Base-by-base conservation (phyloP, 495 filamentous ascomycete species). In the Xylaria grammica region DNA sequence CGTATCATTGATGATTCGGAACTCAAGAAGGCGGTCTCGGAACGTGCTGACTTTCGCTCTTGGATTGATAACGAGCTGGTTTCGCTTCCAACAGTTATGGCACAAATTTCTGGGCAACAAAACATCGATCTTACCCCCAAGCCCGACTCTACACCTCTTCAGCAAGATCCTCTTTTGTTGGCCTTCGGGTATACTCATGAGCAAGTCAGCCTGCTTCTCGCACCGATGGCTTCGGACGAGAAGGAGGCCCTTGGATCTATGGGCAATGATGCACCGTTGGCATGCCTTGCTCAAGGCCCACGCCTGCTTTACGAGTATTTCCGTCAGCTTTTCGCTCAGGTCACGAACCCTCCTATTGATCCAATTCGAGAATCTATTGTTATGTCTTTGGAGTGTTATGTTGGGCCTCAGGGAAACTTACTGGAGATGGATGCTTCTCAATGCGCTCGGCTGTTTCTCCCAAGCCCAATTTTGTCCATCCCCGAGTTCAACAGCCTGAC, bases 191-290 rank as follows among this genome's bases (percentile, higher is more conserved):
- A 98, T 74, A 96, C 95, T 30, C 92, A 97, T 65, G 95, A 99
- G 78, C 95, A 99, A 75, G 91, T 99, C 74, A 96, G 90, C 76
- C 79, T 99, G 75, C 82, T 99, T 10, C 85, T 99, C 29, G 96
- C 90, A 22, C 95, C 95, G 9, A 99, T 99, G 95, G 95, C 93
- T 62, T 93, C 94, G 29, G 95, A 99, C 68, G 96, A 97, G 51
- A 99, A 99, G 81, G 95, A 99, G 78, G 96, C 95, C n/a, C 85
- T 99, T 29, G 95, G 95, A 36, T 99, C 95, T 60, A 99, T 99
- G 95, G 95, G 95, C 69, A 99, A 99, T 75, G 95, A 99, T 83
- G 92, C 93, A 42, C 95, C 95, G 17, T 80, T 99, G 68, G 95
- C 95, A 29, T 97, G 94, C 76, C 85, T 99, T 67, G 90, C 95